A percentile compares a stretch with the other conserved stretches of the same genome.
These are phyloP conservation scores for Sambucus nigra DNA, from an alignment of 129 eudicot species.

Conservation along the genomic window DNA sequence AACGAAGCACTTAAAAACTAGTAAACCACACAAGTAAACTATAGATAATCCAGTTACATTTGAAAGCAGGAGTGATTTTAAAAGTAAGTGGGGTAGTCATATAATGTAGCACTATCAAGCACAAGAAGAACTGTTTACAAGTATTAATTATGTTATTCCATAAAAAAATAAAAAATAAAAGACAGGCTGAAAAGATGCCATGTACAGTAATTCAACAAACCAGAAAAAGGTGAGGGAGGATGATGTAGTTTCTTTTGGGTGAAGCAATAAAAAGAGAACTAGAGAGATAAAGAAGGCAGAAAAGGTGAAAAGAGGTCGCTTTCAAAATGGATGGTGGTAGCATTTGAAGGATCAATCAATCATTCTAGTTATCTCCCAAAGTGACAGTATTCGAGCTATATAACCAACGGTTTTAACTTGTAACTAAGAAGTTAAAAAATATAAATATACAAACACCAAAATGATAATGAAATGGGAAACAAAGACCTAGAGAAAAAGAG, in stretches of 20 bases:
- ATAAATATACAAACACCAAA: no score
- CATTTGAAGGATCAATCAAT: conserved; percentile 18
- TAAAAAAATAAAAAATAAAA: not conserved
- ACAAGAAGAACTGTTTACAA: not conserved
- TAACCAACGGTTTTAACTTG: no score
- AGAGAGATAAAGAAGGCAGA: conserved; percentile 8
- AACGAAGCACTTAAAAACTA: no score
- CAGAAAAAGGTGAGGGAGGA: conserved; percentile 11
- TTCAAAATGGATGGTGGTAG: conserved; percentile 19
- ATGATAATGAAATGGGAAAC: not conserved
- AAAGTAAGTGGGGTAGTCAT: not conserved
- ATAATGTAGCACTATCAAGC: not conserved
- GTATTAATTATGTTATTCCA: not conserved
- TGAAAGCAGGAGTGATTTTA: not conserved
- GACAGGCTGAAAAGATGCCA: conserved; percentile 5
- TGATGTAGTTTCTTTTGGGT: conserved; percentile 22
- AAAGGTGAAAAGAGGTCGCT: conserved; percentile 27
- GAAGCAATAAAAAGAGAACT: conserved; percentile 30
- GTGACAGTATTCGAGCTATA: no score
- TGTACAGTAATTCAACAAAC: conserved; percentile 7
- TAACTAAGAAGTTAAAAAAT: no score
- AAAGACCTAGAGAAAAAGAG: not conserved
- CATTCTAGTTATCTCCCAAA: not conserved
- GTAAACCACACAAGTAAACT: not conserved
- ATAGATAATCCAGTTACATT: not conserved